These are phyloP conservation scores for Sclerotinia borealis DNA, from an alignment of 2,329 filamentous ascomycete species.

Conservation along the genomic window DNA sequence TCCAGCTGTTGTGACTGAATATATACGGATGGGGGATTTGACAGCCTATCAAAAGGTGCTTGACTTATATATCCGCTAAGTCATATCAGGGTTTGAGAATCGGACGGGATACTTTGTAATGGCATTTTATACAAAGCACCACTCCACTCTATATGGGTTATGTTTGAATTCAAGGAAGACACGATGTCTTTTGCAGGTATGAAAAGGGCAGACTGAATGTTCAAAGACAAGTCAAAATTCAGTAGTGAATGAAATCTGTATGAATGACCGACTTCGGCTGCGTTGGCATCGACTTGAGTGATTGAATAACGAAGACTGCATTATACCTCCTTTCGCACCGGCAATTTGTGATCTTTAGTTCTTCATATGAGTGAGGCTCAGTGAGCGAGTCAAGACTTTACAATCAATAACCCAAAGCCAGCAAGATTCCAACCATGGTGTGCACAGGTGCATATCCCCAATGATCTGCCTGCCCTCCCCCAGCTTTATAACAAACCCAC, in stretches of 20 bases:
- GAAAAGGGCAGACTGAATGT: background rate
- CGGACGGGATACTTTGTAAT: background rate
- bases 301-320: background rate
- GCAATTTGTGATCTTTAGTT: background rate
- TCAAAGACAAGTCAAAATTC: background rate
- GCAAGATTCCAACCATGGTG: background rate
- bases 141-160: background rate
- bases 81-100: background rate
- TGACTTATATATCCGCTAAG: background rate
- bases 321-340: no score
- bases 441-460: constrained; percentile 27
- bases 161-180: background rate
- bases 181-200: background rate
- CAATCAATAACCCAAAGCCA: background rate
- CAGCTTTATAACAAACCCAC: constrained; percentile 35
- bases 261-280: background rate
- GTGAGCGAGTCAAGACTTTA: background rate
- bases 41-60: background rate
- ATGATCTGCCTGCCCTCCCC: constrained; percentile 42
- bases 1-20: background rate
- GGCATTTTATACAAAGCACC: background rate
- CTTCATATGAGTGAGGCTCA: background rate
- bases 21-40: background rate
- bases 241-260: background rate
- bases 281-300: background rate